Conservation (phyloP, 495 filamentous ascomycete species). For the Penicillium maclennaniae region DNA sequence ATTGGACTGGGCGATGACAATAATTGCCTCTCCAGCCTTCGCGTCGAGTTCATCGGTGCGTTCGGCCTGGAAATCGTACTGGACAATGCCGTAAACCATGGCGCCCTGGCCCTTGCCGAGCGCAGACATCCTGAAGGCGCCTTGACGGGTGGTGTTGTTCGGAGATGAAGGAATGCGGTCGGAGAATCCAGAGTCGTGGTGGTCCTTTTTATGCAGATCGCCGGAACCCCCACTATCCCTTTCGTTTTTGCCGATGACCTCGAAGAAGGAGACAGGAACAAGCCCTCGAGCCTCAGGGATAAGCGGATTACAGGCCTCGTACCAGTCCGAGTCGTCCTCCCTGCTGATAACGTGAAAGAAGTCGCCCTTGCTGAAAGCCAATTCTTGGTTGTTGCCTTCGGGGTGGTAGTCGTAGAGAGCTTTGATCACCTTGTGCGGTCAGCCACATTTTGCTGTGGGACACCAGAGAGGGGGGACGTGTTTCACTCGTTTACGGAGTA, state of each 20-base stretch:
- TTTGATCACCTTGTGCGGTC: slow-evolving; percentile 75
- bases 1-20: slow-evolving; percentile 98
- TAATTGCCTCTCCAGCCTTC: slow-evolving; percentile 91
- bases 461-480: background rate
- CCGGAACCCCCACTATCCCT: slow-evolving; percentile 74
- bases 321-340: slow-evolving; percentile 93
- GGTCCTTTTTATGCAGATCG: slow-evolving; percentile 55
- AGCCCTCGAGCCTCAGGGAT: slow-evolving; percentile 83
- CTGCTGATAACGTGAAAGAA: slow-evolving; percentile 98
- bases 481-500: background rate
- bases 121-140: slow-evolving; percentile 48
- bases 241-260: slow-evolving; percentile 84
- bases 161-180: slow-evolving; percentile 50
- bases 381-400: slow-evolving; percentile 62
- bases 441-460: slow-evolving; percentile 5
- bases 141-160: slow-evolving; percentile 29
- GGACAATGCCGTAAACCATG: slow-evolving; percentile 94
- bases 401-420: slow-evolving; percentile 91
- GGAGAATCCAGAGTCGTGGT: slow-evolving; percentile 78
- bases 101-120: slow-evolving; percentile 64
- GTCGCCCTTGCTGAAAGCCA: slow-evolving; percentile 89
- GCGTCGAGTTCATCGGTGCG: slow-evolving; percentile 93
- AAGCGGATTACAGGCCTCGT: slow-evolving; percentile 96
- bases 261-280: slow-evolving; percentile 91
- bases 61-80: slow-evolving; percentile 96